Evolutionary conservation across 2,329 filamentous ascomycete genomes (phyloP).

Genomic region (Sporothrix curviconia): DNA sequence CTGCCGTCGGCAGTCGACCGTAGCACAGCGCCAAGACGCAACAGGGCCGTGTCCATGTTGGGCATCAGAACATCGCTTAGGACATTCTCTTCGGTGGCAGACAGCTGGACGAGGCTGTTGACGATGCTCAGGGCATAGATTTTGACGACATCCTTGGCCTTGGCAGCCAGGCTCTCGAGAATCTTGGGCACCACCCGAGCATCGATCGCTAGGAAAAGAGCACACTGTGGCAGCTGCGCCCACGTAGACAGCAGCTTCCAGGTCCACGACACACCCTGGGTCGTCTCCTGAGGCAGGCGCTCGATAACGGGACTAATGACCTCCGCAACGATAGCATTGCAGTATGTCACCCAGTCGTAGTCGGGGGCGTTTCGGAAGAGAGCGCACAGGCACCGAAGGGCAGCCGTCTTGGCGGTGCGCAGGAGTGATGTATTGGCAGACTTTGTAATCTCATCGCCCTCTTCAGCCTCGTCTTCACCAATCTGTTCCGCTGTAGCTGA

Average conservation of each 20-base stretch:
- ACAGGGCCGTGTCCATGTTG: conserved; percentile 52
- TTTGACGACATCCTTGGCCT: conserved; percentile 71
- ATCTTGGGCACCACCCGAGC: conserved; percentile 62
- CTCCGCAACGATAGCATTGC: conserved; percentile 64
- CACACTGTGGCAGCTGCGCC: conserved; percentile 61
- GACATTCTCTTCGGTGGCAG: conserved; percentile 47
- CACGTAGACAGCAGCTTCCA: conserved; percentile 77
- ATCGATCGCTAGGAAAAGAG: conserved; percentile 58
- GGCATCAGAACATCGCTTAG: conserved; percentile 44
- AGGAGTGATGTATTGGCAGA: conserved; percentile 46
- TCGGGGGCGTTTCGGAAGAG: conserved; percentile 65
- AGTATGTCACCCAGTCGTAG: conserved; percentile 67
- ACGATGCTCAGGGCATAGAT: conserved; percentile 73
- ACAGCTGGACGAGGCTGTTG: conserved; percentile 58
- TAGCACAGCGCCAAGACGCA: conserved; percentile 12
- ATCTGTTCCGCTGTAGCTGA: conserved; percentile 21
- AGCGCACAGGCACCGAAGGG: conserved; percentile 75
- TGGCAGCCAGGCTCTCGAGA: conserved; percentile 64
- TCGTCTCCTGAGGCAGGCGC: conserved; percentile 75
- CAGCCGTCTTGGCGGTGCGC: conserved; percentile 60
- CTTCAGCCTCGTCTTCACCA: conserved; percentile 26
- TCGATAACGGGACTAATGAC: conserved; percentile 70
- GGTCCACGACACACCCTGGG: conserved; percentile 79
- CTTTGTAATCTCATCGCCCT: not conserved
- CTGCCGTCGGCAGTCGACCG: conserved; percentile 29